Conservation (phyloP, 345 rosid genomes). For the Viola odorata region DNA sequence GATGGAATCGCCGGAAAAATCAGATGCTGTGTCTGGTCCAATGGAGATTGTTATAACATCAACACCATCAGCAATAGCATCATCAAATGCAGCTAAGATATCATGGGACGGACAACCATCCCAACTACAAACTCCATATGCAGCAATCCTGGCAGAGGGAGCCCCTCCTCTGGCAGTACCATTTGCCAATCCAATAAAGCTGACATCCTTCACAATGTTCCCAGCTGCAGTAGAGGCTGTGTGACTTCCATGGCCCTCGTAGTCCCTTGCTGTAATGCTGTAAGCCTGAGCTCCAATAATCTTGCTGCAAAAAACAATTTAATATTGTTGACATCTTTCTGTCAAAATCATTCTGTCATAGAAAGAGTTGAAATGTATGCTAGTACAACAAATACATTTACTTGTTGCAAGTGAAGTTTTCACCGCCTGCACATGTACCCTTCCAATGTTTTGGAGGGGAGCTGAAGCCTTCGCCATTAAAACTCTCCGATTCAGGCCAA, state of each 20-base stretch:
- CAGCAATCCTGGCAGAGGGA: background rate
- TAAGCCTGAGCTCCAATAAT: slow-evolving; percentile 2
- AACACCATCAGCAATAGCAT: too few relatives aligned
- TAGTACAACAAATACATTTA: background rate
- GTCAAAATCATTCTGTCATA: background rate
- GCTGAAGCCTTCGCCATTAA: slow-evolving; percentile 6
- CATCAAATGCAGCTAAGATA: background rate
- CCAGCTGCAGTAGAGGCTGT: background rate
- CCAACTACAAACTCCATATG: slow-evolving; percentile 5
- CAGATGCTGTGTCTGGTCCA: background rate
- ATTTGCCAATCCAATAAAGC: background rate
- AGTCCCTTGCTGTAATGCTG: background rate
- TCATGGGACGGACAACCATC: slow-evolving; percentile 1
- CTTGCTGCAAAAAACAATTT: background rate
- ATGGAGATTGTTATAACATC: background rate
- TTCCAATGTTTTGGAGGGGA: slow-evolving; percentile 10
- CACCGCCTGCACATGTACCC: slow-evolving; percentile 1
- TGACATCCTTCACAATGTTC: background rate
- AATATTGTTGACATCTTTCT: background rate
- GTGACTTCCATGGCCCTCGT: background rate
- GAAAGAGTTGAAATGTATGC: background rate
- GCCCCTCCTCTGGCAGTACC: slow-evolving; percentile 4
- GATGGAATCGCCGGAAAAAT: too few relatives aligned
- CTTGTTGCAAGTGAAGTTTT: slow-evolving; percentile 13
- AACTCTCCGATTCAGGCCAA: slow-evolving; percentile 12